phyloP scores from a whole-genome alignment of 352 stramenopile species.

The Globisporangium okanoganense region DNA sequence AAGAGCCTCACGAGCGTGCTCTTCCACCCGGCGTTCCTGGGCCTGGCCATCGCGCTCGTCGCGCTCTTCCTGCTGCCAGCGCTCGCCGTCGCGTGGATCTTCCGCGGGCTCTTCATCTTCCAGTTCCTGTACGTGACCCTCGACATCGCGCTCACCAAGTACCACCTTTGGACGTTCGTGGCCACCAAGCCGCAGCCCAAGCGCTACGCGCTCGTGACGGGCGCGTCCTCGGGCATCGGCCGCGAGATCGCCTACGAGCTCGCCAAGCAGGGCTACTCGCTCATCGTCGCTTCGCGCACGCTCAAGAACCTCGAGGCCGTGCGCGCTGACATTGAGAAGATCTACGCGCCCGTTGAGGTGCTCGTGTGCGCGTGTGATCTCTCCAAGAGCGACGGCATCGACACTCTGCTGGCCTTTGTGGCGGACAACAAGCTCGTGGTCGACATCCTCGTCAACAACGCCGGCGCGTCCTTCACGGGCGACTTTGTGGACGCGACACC shows the following conservation, averaged over 20 bases:
- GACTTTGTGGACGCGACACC: slow-evolving; percentile 26
- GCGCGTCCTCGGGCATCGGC: slow-evolving; percentile 69
- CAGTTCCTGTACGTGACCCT: slow-evolving; percentile 51
- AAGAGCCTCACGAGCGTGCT: slow-evolving; percentile 20
- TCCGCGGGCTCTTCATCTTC: slow-evolving; percentile 35
- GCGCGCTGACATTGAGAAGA: slow-evolving; percentile 67
- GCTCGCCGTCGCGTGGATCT: not conserved
- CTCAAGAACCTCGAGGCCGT: slow-evolving; percentile 62
- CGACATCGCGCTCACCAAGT: slow-evolving; percentile 27
- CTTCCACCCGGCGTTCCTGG: slow-evolving; percentile 22
- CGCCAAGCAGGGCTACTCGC: slow-evolving; percentile 73
- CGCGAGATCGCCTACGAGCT: slow-evolving; percentile 76
- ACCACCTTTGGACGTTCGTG: slow-evolving; percentile 63
- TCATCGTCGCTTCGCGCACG: slow-evolving; percentile 62
- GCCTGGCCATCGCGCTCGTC: not conserved
- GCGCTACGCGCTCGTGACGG: slow-evolving; percentile 72
- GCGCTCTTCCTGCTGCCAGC: slow-evolving; percentile 28
- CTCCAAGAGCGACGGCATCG: slow-evolving; percentile 39
- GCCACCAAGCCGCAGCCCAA: slow-evolving; percentile 41
- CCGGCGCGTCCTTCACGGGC: slow-evolving; percentile 35
- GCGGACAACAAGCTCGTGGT: slow-evolving; percentile 53
- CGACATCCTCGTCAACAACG: slow-evolving; percentile 88
- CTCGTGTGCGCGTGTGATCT: slow-evolving; percentile 62
- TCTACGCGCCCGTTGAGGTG: slow-evolving; percentile 53
- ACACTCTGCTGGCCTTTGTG: slow-evolving; percentile 53